Base-by-base conservation (phyloP, 2,329 filamentous ascomycete species). In the Cytospora piceicola region DNA sequence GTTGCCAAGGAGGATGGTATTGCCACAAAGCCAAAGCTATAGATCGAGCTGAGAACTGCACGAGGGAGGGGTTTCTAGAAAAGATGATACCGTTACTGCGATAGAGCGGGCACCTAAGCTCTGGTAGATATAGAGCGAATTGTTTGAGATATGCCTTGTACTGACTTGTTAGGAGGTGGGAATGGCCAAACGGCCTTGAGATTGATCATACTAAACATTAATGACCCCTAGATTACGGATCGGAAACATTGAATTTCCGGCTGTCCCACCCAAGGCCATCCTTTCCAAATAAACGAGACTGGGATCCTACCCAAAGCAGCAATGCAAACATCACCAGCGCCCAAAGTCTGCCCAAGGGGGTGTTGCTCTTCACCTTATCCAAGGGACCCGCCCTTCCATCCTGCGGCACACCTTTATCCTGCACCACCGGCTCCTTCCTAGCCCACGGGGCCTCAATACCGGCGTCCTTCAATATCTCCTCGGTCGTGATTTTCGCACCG, bases 401-500 rank as follows among this genome's bases (percentile, higher is more conserved):
- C 67, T 72, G 71, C 59, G 67, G 67, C 27, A 70, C 67, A 20
- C 71, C 71, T 11, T 66, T 59, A 51, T 72, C 71, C 53, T 67
- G 67, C 15, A 71, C 57, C 49, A 66, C 66, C 5, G 69, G 63
- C 42, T 68, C 68, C 54, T 67, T 68, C 3, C 58, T 67, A 32
- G 65, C 36, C 77, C 77, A 79, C 7, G 75, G 73, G 11, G 74
- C 70, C 32, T 54, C 24, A 62, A 77, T 24, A 1, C 71, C 64
- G 22, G 73, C 61, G 59, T 79, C 78, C 7, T 69, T 72, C 29
- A 82, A 71, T 22, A 82, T 77, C 73, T 82, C 79, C 70, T 81
- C 79, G 0, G 77, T 70, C 14, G 79, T 81, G 64, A 92, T 81
- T 74, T 87, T 90, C 11, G 87, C 86, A 0, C 90, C 90, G 0